phyloP scores from a whole-genome alignment of 192 early-diverging fungal genomes.

The Spizellomyces sp. region DNA sequence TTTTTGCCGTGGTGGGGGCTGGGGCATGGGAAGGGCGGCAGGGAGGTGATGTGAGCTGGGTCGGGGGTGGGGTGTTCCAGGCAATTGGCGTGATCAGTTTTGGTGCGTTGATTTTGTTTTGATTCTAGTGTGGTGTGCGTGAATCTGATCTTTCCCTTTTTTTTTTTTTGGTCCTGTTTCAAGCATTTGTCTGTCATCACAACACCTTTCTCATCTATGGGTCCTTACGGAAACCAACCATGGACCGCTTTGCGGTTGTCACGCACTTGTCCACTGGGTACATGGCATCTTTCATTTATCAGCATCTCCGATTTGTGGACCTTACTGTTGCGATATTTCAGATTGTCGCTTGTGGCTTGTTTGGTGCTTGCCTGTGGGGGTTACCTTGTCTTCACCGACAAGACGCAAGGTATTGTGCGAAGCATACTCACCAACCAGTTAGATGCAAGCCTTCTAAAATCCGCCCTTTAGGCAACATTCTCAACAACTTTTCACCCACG shows the following conservation, averaged over 20 bases:
- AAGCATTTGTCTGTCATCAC: conserved; percentile 92
- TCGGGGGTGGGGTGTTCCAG: conserved; percentile 30
- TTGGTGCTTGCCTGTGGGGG: conserved; percentile 73
- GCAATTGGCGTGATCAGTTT: conserved; percentile 90
- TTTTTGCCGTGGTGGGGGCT: conserved; percentile 48
- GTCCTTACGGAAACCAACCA: conserved; percentile 78
- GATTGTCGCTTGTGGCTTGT: conserved; percentile 69
- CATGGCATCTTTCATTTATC: not conserved
- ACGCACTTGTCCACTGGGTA: conserved; percentile 77
- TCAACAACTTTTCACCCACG: conserved; percentile 86
- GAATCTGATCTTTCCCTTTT: not conserved
- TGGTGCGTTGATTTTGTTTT: conserved; percentile 47
- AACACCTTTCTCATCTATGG: conserved; percentile 92
- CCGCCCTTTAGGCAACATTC: conserved; percentile 58
- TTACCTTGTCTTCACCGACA: conserved; percentile 80
- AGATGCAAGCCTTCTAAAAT: too few species aligned
- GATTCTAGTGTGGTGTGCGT: not conserved
- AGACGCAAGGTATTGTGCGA: conserved; percentile 62
- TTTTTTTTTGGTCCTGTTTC: conserved; percentile 28
- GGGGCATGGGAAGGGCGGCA: conserved; percentile 65
- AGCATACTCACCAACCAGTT: not conserved
- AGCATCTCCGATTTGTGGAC: not conserved
- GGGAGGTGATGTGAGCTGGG: conserved; percentile 9
- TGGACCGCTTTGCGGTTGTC: conserved; percentile 82
- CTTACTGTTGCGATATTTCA: conserved; percentile 7